phyloP scores from a whole-genome alignment of 306 rosid genomes.

The Acacia acuminata region DNA sequence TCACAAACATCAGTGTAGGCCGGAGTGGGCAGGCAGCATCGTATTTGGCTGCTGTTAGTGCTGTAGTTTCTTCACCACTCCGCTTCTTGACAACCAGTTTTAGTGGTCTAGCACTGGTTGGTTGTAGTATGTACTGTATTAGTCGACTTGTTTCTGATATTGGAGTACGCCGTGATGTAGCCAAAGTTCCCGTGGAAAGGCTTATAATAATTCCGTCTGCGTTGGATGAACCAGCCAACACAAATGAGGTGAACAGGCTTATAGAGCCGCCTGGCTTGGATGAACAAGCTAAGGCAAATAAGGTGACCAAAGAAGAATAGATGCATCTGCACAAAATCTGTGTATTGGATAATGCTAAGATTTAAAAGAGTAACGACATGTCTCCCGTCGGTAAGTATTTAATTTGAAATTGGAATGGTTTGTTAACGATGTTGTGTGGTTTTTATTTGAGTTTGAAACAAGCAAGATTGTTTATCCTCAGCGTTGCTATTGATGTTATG shows the following conservation, averaged over 20 bases:
- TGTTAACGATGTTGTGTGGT: background rate
- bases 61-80: constrained; percentile 57
- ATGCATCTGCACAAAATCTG: constrained; percentile 10
- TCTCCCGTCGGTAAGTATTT: background rate
- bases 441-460: background rate
- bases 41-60: constrained; percentile 52
- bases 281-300: constrained; percentile 33
- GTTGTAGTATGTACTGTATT: constrained; percentile 54
- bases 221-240: constrained; percentile 32
- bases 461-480: constrained; percentile 8
- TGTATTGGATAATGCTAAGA: constrained; percentile 1
- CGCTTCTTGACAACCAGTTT: constrained; percentile 59
- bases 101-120: constrained; percentile 54
- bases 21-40: constrained; percentile 79
- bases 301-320: constrained; percentile 43
- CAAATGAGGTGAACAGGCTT: constrained; percentile 40
- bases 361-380: background rate
- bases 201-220: constrained; percentile 42
- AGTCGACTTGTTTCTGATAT: constrained; percentile 65
- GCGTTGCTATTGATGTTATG: background rate
- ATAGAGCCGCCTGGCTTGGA: constrained; percentile 26
- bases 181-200: constrained; percentile 67
- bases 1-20: constrained; percentile 59
- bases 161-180: constrained; percentile 66
- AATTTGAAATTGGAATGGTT: background rate